phyloP scores from a whole-genome alignment of 164 flowering plant species.

The Pachysandra terminalis region DNA sequence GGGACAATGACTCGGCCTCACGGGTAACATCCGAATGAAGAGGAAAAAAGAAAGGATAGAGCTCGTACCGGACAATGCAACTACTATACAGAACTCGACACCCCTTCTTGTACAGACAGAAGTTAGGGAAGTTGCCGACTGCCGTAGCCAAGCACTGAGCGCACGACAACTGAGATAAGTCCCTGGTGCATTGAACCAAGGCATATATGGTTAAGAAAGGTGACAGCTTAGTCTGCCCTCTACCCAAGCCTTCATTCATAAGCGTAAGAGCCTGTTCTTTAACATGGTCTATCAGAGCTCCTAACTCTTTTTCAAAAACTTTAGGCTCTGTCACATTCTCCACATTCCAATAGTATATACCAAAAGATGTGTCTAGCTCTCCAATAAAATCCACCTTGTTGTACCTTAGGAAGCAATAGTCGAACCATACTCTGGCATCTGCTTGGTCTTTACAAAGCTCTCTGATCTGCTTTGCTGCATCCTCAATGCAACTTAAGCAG shows the following conservation, averaged over 20 bases:
- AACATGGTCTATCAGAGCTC: constrained; percentile 27
- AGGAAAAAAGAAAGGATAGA: constrained; percentile 55
- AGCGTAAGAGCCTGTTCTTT: constrained; percentile 31
- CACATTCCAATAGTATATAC: constrained; percentile 28
- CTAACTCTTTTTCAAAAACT: constrained; percentile 29
- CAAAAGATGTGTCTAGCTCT: constrained; percentile 35
- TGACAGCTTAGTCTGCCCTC: constrained; percentile 36
- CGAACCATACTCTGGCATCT: constrained; percentile 57
- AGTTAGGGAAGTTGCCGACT: constrained; percentile 24
- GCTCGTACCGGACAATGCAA: constrained; percentile 54
- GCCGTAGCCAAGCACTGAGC: constrained; percentile 52
- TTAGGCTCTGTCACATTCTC: constrained; percentile 36
- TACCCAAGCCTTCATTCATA: constrained; percentile 33
- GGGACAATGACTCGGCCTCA: neutral
- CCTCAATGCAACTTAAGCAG: constrained; percentile 41
- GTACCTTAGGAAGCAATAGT: constrained; percentile 55
- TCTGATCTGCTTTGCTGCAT: constrained; percentile 39
- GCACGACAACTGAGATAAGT: constrained; percentile 33
- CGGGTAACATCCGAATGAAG: constrained; percentile 15
- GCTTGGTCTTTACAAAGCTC: constrained; percentile 39
- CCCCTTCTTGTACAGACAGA: constrained; percentile 41
- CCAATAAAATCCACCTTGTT: constrained; percentile 29
- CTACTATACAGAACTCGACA: constrained; percentile 52
- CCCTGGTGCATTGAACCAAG: constrained; percentile 55
- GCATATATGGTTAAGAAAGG: constrained; percentile 38